Conservation (phyloP, 768 basidiomycete species). For the Xanthoconium purpureum region DNA sequence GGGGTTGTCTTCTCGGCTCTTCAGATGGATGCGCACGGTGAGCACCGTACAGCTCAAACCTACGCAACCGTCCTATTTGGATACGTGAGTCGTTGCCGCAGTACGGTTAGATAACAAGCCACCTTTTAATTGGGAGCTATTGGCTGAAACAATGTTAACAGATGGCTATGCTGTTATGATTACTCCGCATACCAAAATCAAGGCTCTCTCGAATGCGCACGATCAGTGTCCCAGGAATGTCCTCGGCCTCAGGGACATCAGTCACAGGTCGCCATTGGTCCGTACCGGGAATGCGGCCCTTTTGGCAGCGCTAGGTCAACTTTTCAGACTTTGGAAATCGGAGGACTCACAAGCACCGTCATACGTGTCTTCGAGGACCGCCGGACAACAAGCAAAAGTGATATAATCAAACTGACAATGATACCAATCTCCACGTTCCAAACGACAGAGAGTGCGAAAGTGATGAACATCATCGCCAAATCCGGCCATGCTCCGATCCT, state of each 20-base stretch:
- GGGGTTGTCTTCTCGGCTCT: constrained; percentile 69
- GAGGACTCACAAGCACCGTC: constrained; percentile 69
- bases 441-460: constrained; percentile 82
- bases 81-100: neutral
- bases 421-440: constrained; percentile 94
- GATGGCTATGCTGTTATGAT: neutral
- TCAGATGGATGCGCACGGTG: constrained; percentile 85
- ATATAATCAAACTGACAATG: constrained; percentile 82
- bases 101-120: neutral
- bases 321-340: neutral
- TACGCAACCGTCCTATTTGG: constrained; percentile 63
- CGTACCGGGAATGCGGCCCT: constrained; percentile 89
- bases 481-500: constrained; percentile 93
- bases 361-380: constrained; percentile 87
- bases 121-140: constrained; percentile 93
- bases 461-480: constrained; percentile 79
- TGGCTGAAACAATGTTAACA: constrained; percentile 49
- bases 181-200: constrained; percentile 67
- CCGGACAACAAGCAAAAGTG: constrained; percentile 84
- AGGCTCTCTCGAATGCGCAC: constrained; percentile 87
- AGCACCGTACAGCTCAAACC: constrained; percentile 86
- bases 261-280: constrained; percentile 88
- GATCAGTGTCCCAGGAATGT: constrained; percentile 77
- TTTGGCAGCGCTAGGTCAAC: neutral
- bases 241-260: constrained; percentile 84